Evolutionary conservation across 768 basidiomycete genomes (phyloP).

Genomic region (Suillus ampliporus): DNA sequence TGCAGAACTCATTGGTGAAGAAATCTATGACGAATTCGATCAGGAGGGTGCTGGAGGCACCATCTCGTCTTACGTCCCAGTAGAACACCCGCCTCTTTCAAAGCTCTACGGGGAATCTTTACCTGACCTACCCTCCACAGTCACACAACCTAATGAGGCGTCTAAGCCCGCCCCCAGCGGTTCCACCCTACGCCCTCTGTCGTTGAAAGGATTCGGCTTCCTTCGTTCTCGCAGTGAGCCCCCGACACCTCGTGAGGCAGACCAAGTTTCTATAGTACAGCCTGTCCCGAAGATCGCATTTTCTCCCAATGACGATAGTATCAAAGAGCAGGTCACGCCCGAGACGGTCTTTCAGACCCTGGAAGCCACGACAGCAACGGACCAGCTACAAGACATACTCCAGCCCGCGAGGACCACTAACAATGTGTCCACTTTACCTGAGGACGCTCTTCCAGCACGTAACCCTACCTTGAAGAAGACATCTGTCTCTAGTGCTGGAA

Average conservation of each 20-base stretch:
- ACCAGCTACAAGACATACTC: constrained; percentile 9
- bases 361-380: background rate
- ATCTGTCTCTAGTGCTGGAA: constrained; percentile 20
- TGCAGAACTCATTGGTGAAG: constrained; percentile 88
- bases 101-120: constrained; percentile 29
- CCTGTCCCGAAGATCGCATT: background rate
- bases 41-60: constrained; percentile 72
- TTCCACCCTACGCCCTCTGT: constrained; percentile 45
- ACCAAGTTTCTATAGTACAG: constrained; percentile 8
- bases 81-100: constrained; percentile 33
- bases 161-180: constrained; percentile 24
- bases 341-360: background rate
- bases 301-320: background rate
- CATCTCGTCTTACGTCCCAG: constrained; percentile 47
- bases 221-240: constrained; percentile 64
- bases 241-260: constrained; percentile 51
- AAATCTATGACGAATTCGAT: constrained; percentile 93
- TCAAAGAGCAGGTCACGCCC: background rate
- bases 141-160: background rate
- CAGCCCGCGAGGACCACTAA: constrained; percentile 5
- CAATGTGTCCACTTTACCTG: constrained; percentile 12
- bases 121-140: constrained; percentile 13
- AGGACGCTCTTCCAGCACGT: constrained; percentile 2
- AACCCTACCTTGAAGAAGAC: constrained; percentile 20
- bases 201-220: constrained; percentile 54